Conservation (phyloP, 2,329 filamentous ascomycete species). For the Penicillium sp. region DNA sequence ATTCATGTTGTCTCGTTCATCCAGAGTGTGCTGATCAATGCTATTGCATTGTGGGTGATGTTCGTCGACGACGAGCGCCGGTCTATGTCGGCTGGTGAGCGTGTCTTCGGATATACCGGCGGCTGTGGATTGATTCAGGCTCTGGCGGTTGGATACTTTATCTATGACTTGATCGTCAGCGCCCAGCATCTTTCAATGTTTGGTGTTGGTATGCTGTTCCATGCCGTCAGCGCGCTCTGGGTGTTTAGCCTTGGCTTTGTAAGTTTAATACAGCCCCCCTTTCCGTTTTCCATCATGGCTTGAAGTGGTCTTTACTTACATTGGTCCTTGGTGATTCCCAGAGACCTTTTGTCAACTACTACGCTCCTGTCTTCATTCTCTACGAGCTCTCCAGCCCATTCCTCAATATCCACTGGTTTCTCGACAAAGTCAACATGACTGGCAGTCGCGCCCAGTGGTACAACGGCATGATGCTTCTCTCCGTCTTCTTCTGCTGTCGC, state of each 20-base stretch:
- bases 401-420: conserved; percentile 72
- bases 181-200: conserved; percentile 60
- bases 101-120: conserved; percentile 66
- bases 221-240: conserved; percentile 63
- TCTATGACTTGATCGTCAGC: conserved; percentile 66
- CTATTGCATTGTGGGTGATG: conserved; percentile 62
- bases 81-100: conserved; percentile 56
- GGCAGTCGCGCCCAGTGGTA: conserved; percentile 64
- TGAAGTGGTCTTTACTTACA: conserved; percentile 5
- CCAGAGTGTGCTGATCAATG: conserved; percentile 61
- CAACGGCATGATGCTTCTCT: conserved; percentile 63
- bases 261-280: conserved; percentile 40
- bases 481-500: conserved; percentile 64
- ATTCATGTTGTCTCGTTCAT: conserved; percentile 67
- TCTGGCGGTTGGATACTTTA: conserved; percentile 65
- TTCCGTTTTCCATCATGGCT: not conserved
- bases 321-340: conserved; percentile 35
- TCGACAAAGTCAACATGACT: conserved; percentile 68
- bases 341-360: conserved; percentile 69
- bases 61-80: conserved; percentile 58
- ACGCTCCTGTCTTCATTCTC: conserved; percentile 66
- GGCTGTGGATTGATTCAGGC: conserved; percentile 61
- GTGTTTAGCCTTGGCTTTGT: conserved; percentile 68
- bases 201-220: conserved; percentile 63
- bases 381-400: conserved; percentile 70